Evolutionary conservation across 2,329 filamentous ascomycete genomes (phyloP).

Genomic region (Dactylellina leptospora): DNA sequence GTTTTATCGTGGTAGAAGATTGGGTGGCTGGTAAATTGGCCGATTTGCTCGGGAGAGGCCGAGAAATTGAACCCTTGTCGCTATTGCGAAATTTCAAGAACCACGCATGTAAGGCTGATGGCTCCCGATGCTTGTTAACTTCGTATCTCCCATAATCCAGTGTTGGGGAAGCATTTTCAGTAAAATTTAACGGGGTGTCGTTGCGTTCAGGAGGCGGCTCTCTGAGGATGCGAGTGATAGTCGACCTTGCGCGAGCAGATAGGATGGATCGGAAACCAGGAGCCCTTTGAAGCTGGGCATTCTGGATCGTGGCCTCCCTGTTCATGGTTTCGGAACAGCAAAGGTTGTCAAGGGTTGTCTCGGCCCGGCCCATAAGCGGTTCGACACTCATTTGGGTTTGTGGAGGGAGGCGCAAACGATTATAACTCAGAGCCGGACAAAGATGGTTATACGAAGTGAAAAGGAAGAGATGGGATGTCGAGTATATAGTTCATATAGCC

Average conservation of each 20-base stretch:
- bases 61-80: background rate
- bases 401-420: no score
- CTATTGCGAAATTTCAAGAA: conserved; percentile 21
- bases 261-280: conserved; percentile 20
- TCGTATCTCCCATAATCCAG: background rate
- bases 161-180: background rate
- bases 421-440: no score
- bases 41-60: conserved; percentile 11
- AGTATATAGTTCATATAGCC: no score
- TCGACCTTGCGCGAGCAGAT: conserved; percentile 35
- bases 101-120: conserved; percentile 15
- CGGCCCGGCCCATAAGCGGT: no score
- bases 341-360: no score
- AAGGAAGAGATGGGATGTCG: no score
- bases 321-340: conserved; percentile 7
- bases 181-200: conserved; percentile 47
- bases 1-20: background rate
- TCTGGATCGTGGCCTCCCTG: background rate
- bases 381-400: no score
- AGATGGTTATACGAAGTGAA: no score
- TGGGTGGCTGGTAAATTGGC: conserved; percentile 11
- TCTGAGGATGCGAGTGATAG: conserved; percentile 29
- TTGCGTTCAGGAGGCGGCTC: conserved; percentile 48
- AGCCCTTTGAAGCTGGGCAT: background rate
- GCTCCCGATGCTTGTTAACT: background rate